Evolutionary conservation across 1,284 basidiomycete species (phyloP).

Genomic region (Melampsora larici-populina): DNA sequence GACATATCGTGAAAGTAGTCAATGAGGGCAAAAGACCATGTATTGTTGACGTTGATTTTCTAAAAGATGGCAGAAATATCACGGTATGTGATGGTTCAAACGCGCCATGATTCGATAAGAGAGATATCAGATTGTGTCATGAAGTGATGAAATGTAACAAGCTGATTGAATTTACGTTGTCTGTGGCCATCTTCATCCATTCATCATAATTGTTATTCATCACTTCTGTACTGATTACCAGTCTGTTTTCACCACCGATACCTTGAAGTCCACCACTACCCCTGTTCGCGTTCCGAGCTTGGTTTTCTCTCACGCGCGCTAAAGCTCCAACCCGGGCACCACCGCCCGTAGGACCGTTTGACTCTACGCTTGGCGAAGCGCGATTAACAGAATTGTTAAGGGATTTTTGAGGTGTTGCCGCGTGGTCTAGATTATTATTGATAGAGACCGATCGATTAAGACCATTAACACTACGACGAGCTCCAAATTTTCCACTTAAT

Average conservation of each 20-base stretch:
- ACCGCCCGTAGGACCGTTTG: background rate
- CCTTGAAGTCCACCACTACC: conserved; percentile 14
- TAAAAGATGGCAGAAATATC: conserved; percentile 52
- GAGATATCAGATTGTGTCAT: background rate
- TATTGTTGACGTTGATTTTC: conserved; percentile 99
- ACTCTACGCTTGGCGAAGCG: background rate
- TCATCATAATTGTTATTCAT: conserved; percentile 91
- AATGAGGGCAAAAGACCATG: conserved; percentile 96
- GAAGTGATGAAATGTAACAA: background rate
- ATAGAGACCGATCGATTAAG: background rate
- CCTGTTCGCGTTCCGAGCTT: conserved; percentile 6
- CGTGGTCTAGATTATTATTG: background rate
- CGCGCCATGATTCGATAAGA: background rate
- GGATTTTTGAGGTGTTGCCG: background rate
- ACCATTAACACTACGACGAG: conserved; percentile 30
- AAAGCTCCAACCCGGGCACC: conserved; percentile 34
- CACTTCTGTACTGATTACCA: conserved; percentile 59
- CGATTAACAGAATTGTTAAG: background rate
- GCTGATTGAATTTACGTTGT: conserved; percentile 70
- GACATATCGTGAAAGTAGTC: conserved; percentile 99
- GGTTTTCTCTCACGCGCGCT: conserved; percentile 36
- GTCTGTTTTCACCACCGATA: conserved; percentile 18
- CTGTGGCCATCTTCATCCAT: conserved; percentile 99
- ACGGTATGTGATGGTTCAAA: background rate
- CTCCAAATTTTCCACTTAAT: conserved; percentile 34